phyloP scores from a whole-genome alignment of 2,329 filamentous ascomycete species.

The Domatiomyces globalis region DNA sequence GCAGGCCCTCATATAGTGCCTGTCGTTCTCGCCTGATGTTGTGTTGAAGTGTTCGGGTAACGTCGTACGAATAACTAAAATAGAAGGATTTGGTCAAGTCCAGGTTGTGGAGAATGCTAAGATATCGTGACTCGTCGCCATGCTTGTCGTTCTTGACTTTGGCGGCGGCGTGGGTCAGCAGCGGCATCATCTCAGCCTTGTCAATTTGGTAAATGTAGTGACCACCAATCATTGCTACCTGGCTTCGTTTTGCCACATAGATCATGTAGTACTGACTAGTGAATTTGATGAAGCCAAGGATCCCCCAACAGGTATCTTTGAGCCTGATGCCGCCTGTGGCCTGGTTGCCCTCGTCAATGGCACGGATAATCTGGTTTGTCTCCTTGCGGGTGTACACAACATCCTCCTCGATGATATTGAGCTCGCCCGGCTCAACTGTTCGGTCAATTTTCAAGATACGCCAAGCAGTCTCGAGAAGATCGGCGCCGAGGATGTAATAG shows the following conservation, averaged over 20 bases:
- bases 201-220: conserved; percentile 95
- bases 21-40: conserved; percentile 74
- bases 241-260: conserved; percentile 86
- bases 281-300: conserved; percentile 90
- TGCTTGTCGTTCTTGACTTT: conserved; percentile 69
- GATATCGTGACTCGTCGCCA: conserved; percentile 75
- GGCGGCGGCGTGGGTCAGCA: conserved; percentile 55
- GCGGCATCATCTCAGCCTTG: conserved; percentile 75
- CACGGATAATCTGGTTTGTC: conserved; percentile 83
- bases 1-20: conserved; percentile 50
- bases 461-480: conserved; percentile 77
- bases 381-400: conserved; percentile 85
- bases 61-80: conserved; percentile 96
- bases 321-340: conserved; percentile 78
- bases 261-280: conserved; percentile 97
- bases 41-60: conserved; percentile 79
- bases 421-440: conserved; percentile 61
- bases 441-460: conserved; percentile 91
- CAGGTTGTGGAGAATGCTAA: conserved; percentile 77
- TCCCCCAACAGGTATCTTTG: conserved; percentile 71
- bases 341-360: conserved; percentile 90
- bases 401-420: conserved; percentile 83
- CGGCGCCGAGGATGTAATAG: conserved; percentile 88
- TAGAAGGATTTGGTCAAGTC: conserved; percentile 89
- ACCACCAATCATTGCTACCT: conserved; percentile 88